Conservation (phyloP, 2,329 filamentous ascomycete species). For the Aureobasidium vineae region DNA sequence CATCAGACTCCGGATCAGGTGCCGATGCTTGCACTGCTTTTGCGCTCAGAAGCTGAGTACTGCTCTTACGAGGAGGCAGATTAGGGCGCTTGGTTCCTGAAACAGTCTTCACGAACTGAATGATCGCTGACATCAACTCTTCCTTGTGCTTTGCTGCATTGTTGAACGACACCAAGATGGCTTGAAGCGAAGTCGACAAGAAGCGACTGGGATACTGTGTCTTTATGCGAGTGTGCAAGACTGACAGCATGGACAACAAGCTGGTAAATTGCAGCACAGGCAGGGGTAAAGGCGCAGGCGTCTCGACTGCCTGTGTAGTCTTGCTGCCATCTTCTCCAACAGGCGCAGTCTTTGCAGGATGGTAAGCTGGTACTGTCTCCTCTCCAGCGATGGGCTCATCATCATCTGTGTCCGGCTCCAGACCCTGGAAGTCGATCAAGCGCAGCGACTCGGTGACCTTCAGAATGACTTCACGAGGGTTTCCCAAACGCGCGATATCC, state of each 20-base stretch:
- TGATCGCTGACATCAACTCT: conserved; percentile 66
- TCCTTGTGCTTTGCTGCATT: conserved; percentile 54
- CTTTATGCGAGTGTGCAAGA: conserved; percentile 70
- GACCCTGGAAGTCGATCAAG: conserved; percentile 51
- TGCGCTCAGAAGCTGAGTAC: conserved; percentile 33
- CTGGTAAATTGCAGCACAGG: conserved; percentile 61
- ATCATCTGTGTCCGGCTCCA: conserved; percentile 58
- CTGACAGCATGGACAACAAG: conserved; percentile 68
- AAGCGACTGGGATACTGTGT: conserved; percentile 77
- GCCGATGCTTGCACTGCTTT: conserved; percentile 36
- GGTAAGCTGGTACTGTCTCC: conserved; percentile 30
- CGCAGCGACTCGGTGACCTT: conserved; percentile 74
- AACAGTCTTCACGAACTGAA: conserved; percentile 68
- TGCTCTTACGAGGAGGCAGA: conserved; percentile 58
- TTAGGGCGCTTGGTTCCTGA: conserved; percentile 65
- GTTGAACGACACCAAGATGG: conserved; percentile 66
- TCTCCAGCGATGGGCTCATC: conserved; percentile 36
- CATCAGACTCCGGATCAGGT: conserved; percentile 58
- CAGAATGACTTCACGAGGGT: conserved; percentile 76
- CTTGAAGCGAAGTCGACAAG: conserved; percentile 71
- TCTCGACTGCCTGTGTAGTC: conserved; percentile 36
- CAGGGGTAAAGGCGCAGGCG: conserved; percentile 40
- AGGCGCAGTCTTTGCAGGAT: conserved; percentile 34
- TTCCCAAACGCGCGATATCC: conserved; percentile 72
- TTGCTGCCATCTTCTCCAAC: conserved; percentile 28